Base-by-base conservation (phyloP, 2,329 filamentous ascomycete genomes). In the Mariannaea elegans region DNA sequence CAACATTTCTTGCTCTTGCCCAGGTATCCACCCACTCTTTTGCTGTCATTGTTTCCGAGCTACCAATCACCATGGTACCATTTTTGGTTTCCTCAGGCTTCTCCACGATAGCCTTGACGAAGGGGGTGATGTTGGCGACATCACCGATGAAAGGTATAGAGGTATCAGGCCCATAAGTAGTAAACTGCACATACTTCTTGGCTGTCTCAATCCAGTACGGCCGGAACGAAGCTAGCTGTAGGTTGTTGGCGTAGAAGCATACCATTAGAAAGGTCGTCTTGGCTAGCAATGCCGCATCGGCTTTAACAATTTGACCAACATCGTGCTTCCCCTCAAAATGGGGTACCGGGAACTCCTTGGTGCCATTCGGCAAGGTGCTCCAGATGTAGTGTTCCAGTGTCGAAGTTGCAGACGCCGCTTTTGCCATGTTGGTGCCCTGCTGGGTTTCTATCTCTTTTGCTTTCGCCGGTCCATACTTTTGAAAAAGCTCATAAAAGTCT, bases 361-460 rank as follows among this genome's bases (percentile, higher is more conserved):
- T 49, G 18, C 12, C 14, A 24, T 10, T 39, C 4, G 46, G 46
- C 14, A 49, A 10, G 7, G 46, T 49, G 46, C 46, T 49, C 46
- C 46, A 49, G 21, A 49, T 49, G 32, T 49, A 49, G 19, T 49
- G 46, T 7, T 49, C 46, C 4, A 49, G 32, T n/a, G 46, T 49
- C 6, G 46, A 13, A 13, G 46, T 49, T 13, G 18, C 21, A 38
- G 46, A 38, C 4, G 46, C 46, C 5, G 46, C 46, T 13, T 49
- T 49, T 36, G 46, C 46, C 32, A 49, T 36, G 18, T 49, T 49
- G 19, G 27, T 38, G 19, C 46, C 46, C 1, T 49, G 46, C 46
- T 27, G 32, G 14, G 29, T 16, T 13, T 49, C 52, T 23, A 23
- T 21, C 1, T 49, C 53, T 18, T 56, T 39, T 42, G 45, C 27